Base-by-base conservation (phyloP, 1,284 basidiomycete species). In the Apiotrichum siamense region DNA sequence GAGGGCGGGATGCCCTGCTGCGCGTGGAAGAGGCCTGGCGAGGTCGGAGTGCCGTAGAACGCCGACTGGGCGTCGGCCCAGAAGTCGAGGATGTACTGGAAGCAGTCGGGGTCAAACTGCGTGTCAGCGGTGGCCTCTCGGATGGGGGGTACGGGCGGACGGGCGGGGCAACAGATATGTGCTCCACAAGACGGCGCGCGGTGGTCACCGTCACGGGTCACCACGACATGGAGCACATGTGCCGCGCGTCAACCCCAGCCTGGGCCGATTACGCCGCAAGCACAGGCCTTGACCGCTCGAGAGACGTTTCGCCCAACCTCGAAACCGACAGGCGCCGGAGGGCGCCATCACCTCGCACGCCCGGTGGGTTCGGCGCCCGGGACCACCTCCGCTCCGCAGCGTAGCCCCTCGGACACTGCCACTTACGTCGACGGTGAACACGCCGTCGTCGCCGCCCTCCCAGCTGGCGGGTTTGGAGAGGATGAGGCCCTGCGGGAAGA, bases 401-500 rank as follows among this genome's bases (percentile, higher is more conserved):
- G 15, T 15, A 31, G 15, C 29, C 29, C 7, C 29, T 7, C 29
- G 9, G 7, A 15, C 15, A 31, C 7, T 31, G 13, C 7, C 48
- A 83, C 88, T 75, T 75, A 97, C 92, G 73, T 97, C 93, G 65
- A 97, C 93, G 45, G 83, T 87, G 73, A 97, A 97, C 21, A 96
- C 84, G 65, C 94, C 90, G 70, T 94, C 91, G 59, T 92, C 89
- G 50, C 89, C 89, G 47, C 88, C 88, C 41, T 87, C 83, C 62
- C 58, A 63, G 41, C 56, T 65, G 39, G 84, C 82, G 65, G 93
- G 90, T 57, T 90, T 81, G 65, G 86, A 89, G 51, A 98, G 81
- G 43, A 97, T 89, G 59, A 98, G 83, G 11, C 96, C 94, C 67
- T 98, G 97, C 13, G 94, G 94, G 70, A 98, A 98, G 50, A 98